Evolutionary conservation across 441 rosid genomes (phyloP).

Genomic region (Codiaeum variegatum): DNA sequence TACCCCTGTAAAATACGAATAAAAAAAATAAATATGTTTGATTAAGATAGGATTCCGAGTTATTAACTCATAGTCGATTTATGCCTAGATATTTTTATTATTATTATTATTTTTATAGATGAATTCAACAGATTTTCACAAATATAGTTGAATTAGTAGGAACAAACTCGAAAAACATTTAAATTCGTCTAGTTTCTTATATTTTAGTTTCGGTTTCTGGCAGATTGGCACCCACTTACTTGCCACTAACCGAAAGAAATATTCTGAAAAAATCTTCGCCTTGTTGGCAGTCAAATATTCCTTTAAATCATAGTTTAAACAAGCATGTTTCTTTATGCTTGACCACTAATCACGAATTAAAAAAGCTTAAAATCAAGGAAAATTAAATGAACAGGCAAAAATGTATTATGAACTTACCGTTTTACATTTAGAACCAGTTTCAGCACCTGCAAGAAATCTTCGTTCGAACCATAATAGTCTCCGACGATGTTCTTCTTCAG

Average conservation of each 20-base stretch:
- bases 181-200: not conserved
- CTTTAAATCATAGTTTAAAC: not conserved
- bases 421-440: conserved; percentile 36
- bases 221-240: not conserved
- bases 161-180: not conserved
- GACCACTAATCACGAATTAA: not conserved
- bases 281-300: not conserved
- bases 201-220: conserved; percentile 4
- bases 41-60: conserved; percentile 1
- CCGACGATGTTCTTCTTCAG: conserved; percentile 43
- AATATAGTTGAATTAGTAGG: not conserved
- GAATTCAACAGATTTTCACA: no score
- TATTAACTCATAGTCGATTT: not conserved
- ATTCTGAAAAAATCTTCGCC: not conserved
- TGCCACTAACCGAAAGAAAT: not conserved
- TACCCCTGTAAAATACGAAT: conserved; percentile 51
- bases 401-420: conserved; percentile 40
- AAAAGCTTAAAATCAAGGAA: conserved; percentile 1
- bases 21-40: conserved; percentile 2
- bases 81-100: no score
- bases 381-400: not conserved
- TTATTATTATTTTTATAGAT: no score
- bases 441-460: conserved; percentile 42
- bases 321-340: not conserved
- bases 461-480: conserved; percentile 55